Evolutionary conservation across 179 eudicot genomes (phyloP), one percentile per base, ranked within the genome.

Genomic region (Drosera spatulata): DNA sequence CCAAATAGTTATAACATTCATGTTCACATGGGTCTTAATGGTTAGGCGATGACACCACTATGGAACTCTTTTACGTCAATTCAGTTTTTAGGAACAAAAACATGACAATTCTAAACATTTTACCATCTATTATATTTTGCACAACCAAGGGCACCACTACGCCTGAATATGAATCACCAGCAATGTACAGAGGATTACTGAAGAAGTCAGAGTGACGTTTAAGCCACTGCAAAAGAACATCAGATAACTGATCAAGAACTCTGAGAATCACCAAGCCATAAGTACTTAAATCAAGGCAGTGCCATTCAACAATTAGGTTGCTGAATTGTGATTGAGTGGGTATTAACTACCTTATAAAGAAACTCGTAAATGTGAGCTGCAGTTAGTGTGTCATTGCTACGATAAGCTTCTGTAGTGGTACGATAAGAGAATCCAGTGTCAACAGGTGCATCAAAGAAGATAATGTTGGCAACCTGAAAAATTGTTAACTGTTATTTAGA

Each of bases 91-190:
- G 33, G 33, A 22, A 22, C 33, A 22, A 22, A 22, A 22, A 22
- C 33, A 22, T 22, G 33, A 22, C 33, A 22, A 22, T 22, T 22
- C 33, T 22, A 22, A 22, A 22, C 33, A 22, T 53, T 3, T 43
- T 70, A 70, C 73, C 73, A 2, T 55, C 13, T 3, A 69, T 9
- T 10, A 69, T 63, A 3, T 58, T 22, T 58, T 69, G 67, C 40
- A 59, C 64, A 4, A 63, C 60, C 5, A 62, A 43, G 41, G 73
- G 68, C 38, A 58, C 44, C 7, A 62, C 15, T 5, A 10, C 52
- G 12, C 73, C 73, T 5, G 60, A 8, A 49, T 69, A 69, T 3
- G 73, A 69, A 58, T 69, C 73, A 5, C 67, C 67, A 0, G 43
- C 2, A 37, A 69, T 46, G 14, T 69, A 69, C 3, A 69, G 50